A percentile compares a stretch with the other conserved stretches of the same genome.
Conservation (phyloP, 2,329 filamentous ascomycete genomes). For the Colletotrichum sp. region DNA sequence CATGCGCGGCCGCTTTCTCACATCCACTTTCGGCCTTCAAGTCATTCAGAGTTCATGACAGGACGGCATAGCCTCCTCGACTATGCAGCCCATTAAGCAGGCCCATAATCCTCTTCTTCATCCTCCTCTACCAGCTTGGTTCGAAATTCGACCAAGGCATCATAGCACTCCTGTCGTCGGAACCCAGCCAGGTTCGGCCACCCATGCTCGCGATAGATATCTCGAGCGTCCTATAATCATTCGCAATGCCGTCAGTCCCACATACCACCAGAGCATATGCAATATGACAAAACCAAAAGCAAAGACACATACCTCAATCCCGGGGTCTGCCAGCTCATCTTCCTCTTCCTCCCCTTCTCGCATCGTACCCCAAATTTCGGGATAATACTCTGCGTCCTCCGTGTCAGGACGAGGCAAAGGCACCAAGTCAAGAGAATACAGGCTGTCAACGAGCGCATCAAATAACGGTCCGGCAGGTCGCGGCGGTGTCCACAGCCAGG, state of each 20-base stretch:
- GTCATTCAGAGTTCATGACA: not conserved
- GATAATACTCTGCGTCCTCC: not conserved
- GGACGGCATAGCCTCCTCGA: not conserved
- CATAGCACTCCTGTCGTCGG: not conserved
- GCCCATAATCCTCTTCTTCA: not conserved
- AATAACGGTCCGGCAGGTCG: not conserved
- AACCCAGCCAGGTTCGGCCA: not conserved
- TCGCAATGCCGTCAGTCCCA: not conserved
- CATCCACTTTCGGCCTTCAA: accelerated
- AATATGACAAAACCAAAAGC: accelerated
- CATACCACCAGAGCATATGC: not conserved
- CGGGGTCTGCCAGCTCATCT: accelerated
- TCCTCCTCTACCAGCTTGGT: not conserved
- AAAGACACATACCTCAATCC: not conserved
- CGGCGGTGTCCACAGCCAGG: not conserved
- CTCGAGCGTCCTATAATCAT: not conserved
- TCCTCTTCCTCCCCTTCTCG: not conserved
- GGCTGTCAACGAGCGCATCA: not conserved
- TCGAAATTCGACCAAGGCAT: not conserved
- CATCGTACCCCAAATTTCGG: not conserved
- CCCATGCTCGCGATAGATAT: not conserved
- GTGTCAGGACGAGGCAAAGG: not conserved
- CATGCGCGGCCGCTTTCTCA: not conserved
- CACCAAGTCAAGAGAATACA: not conserved
- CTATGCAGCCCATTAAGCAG: not conserved